phyloP scores from a whole-genome alignment of 2,329 filamentous ascomycete species.

The Didymella lethalis region DNA sequence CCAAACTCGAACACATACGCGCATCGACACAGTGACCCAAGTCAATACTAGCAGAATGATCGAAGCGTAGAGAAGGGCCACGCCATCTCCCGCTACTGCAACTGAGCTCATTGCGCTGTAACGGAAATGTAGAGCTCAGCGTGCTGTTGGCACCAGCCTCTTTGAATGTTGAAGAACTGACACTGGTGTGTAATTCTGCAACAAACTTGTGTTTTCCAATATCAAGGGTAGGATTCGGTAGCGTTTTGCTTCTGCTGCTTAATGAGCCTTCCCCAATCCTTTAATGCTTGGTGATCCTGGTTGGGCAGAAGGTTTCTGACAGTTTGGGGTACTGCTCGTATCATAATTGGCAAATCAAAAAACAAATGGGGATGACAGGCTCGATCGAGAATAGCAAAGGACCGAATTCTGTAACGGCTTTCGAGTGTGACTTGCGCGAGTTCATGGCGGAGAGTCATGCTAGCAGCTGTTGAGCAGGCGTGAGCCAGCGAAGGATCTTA shows the following conservation, averaged over 20 bases:
- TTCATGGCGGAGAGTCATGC: not conserved
- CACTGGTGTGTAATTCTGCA: too few species aligned
- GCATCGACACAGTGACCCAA: slow-evolving; percentile 31
- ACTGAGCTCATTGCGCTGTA: slow-evolving; percentile 24
- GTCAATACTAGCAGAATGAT: slow-evolving; percentile 29
- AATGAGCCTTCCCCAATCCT: not conserved
- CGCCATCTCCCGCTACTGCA: slow-evolving; percentile 29
- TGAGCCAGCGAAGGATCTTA: not conserved
- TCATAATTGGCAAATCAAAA: not conserved
- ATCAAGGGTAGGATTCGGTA: not conserved
- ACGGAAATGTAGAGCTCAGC: not conserved
- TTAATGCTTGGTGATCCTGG: slow-evolving; percentile 5
- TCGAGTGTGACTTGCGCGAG: not conserved
- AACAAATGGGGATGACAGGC: not conserved
- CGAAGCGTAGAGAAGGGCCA: slow-evolving; percentile 27
- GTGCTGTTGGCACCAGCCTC: not conserved
- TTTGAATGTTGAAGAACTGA: too few species aligned
- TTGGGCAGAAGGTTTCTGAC: not conserved
- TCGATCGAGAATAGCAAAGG: slow-evolving; percentile 1
- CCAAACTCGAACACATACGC: slow-evolving; percentile 29
- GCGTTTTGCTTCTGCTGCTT: not conserved
- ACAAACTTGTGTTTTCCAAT: too few species aligned
- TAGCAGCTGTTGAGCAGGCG: not conserved
- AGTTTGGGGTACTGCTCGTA: not conserved
- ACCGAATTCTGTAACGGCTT: slow-evolving; percentile 5